These are phyloP conservation scores for Moricandia arvensis DNA, from an alignment of 345 rosid species.

Conservation along the genomic window DNA sequence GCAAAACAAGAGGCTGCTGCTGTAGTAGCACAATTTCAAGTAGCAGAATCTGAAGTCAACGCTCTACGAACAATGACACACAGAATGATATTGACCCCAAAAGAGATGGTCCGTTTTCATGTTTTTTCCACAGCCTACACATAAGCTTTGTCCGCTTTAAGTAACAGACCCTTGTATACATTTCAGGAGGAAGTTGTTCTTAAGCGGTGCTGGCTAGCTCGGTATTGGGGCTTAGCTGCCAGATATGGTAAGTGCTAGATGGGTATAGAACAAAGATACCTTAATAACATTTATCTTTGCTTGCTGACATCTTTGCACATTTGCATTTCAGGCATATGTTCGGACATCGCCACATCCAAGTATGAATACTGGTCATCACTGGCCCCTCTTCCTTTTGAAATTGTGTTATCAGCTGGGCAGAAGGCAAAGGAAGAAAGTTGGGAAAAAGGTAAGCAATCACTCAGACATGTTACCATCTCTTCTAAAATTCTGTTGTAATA, in stretches of 20 bases:
- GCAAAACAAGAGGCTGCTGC: constrained; percentile 61
- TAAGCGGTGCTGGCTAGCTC: constrained; percentile 99
- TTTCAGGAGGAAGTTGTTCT: constrained; percentile 99
- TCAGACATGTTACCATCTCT: constrained; percentile 16
- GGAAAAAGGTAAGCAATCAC: constrained; percentile 62
- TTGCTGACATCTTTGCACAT: constrained; percentile 19
- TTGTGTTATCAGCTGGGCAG: constrained; percentile 96
- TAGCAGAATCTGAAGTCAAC: constrained; percentile 83
- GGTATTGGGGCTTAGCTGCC: constrained; percentile 97
- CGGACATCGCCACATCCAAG: constrained; percentile 83
- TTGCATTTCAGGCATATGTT: constrained; percentile 72
- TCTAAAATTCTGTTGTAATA: neutral
- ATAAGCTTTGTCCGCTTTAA: neutral
- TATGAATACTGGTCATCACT: constrained; percentile 97
- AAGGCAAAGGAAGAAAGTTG: constrained; percentile 85
- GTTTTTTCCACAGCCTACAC: neutral
- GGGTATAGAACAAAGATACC: constrained; percentile 5
- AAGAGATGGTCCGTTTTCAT: constrained; percentile 85
- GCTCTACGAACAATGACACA: constrained; percentile 84
- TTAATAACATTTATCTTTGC: neutral
- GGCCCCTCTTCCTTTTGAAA: constrained; percentile 97
- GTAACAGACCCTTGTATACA: constrained; percentile 22
- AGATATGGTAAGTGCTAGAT: constrained; percentile 61
- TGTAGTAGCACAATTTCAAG: constrained; percentile 56
- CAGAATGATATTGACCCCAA: constrained; percentile 95